Base-by-base conservation (phyloP, 768 basidiomycete genomes). In the Lentinula lateritia region DNA sequence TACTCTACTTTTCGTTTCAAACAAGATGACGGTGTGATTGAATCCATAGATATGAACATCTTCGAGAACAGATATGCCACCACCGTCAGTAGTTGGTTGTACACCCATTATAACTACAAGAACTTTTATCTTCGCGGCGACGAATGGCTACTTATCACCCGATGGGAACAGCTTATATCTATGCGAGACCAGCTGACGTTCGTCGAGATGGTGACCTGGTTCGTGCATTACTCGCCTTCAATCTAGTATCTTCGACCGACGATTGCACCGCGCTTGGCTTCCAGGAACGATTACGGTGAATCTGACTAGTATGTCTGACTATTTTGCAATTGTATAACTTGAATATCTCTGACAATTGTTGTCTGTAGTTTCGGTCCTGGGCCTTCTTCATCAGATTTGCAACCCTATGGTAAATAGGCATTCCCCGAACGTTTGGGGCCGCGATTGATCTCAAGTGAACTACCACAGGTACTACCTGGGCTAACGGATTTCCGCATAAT, bases 241-340 rank as follows among this genome's bases (percentile, higher is more conserved):
- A 28, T 28, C 28, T 28, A 28, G 28, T 28, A 28, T 28, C 28
- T 28, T 28, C 28, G 28, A 28, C 28, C 28, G 28, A 28, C 28
- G 28, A 28, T 28, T 28, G 28, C 28, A 28, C 28, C 28, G 28
- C 28, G 28, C 28, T 28, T 28, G 28, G 28, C 10, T 46, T 32
- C 5, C 46, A 83, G 81, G 80, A 92, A 92, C 73, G 87, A 91
- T 70, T 91, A 79, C 64, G 89, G 89, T 65, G 90, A 92, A 74
- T 87, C 87, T 1, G 82, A 86, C 67, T 90, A 92, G 80, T 82
- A 67, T 53, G 76, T 65, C n/a, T 28, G 16, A 12, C 20, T 28
- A 16, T 36, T 90, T 50, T 75, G 2, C 23, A 10, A 15, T 13
- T 15, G 18, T 38, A 28, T 23, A 5, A 15, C 16, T 0, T 43